Evolutionary conservation across 2,329 filamentous ascomycete genomes (phyloP), one percentile per base, ranked within the genome.

Genomic region (Capronia coronata): DNA sequence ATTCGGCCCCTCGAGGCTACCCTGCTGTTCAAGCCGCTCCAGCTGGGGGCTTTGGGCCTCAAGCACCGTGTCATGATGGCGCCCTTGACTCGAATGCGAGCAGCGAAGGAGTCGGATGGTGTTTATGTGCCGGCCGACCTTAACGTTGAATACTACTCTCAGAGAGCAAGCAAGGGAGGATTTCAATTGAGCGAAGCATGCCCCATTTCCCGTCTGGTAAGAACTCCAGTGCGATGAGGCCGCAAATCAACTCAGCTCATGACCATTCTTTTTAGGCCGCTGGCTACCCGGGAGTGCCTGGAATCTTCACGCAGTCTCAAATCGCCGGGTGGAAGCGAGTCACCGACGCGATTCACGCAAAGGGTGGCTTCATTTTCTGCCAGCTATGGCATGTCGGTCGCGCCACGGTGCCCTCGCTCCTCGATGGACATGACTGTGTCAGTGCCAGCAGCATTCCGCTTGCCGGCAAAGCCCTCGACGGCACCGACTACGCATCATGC

Each of bases 21-120:
- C 9, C 19, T 46, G 16, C 67, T 74, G 30, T 76, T 74, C 56
- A 61, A 64, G 46, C 70, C 73, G 4, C 57, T 75, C 47, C 59
- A 65, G 23, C 66, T 75, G 41, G 71, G 76, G 52, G 29, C 43
- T 21, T 67, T 74, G 37, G 63, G 63, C 8, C 70, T 81, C 25
- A 66, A 71, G 42, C 76, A 80, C 56, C 72, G 77, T 46, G 64
- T 80, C 19, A 65, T 76, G 37, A 62, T 75, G 56, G 73, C 75
- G 1, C 74, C 79, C 2, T 62, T 80, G 46, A 80, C 77, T 4
- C 71, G 77, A 13, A 75, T 75, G 57, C 70, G 77, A 25, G 74
- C 73, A 10, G 71, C 70, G 2, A 68, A 68, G 6, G 54, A 64
- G 16, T 46, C 46, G 3, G 41, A 49, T 27, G 51, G 51, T 14